These are phyloP conservation scores for Sarocladiaceae sp. DNA, from an alignment of 2,329 filamentous ascomycete genomes.

Conservation along the genomic window DNA sequence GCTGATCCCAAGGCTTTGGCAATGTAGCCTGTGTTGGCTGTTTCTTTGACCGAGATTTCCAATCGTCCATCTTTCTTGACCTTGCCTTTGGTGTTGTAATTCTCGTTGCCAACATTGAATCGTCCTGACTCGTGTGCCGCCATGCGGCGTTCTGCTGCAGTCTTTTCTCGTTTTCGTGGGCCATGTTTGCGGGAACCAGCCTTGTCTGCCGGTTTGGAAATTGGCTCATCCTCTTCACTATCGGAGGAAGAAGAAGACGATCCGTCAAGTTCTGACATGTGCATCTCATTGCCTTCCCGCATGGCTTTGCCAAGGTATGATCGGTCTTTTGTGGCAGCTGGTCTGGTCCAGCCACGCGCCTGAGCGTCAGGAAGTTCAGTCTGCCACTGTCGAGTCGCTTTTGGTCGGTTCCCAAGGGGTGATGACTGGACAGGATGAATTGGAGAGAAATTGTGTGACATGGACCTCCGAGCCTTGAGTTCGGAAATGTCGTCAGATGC, in stretches of 20 bases:
- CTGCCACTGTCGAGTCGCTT: constrained; percentile 6
- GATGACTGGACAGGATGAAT: not conserved
- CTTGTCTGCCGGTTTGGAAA: not conserved
- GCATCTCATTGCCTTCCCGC: not conserved
- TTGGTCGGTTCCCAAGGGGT: not conserved
- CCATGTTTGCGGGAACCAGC: not conserved
- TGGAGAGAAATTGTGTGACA: not conserved
- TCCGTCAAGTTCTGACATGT: not conserved
- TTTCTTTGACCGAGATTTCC: constrained; percentile 69
- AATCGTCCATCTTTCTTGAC: constrained; percentile 67
- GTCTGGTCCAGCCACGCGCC: not conserved
- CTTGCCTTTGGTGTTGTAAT: constrained; percentile 60
- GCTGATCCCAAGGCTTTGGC: constrained; percentile 69
- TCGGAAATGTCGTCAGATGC: not conserved
- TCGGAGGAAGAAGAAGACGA: not conserved
- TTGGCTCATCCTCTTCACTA: not conserved
- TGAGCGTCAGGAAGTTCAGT: not conserved
- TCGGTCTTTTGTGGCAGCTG: not conserved
- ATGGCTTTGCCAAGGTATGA: constrained; percentile 5
- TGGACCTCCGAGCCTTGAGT: not conserved
- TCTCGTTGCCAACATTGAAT: constrained; percentile 59
- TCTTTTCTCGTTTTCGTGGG: not conserved
- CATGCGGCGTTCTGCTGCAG: not conserved
- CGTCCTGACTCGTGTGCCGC: constrained; percentile 7
- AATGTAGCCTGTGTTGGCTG: constrained; percentile 64